Evolutionary conservation across 495 filamentous ascomycete genomes (phyloP).

Genomic region (Xylaria grammica): DNA sequence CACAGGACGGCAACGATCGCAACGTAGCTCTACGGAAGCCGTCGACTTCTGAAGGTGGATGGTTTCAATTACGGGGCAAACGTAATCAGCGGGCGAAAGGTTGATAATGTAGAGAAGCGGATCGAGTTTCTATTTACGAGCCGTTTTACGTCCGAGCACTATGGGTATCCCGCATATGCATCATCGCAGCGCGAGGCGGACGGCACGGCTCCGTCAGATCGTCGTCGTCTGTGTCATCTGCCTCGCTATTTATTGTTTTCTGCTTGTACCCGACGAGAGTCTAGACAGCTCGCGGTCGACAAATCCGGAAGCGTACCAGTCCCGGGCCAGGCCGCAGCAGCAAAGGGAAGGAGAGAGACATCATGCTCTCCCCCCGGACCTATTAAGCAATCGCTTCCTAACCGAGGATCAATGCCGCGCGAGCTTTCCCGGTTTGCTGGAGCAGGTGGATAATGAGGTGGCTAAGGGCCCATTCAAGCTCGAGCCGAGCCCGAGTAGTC

Average conservation of each 20-base stretch:
- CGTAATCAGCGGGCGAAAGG: not conserved
- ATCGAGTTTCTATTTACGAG: not conserved
- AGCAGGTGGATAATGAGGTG: constrained; percentile 51
- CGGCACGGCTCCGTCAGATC: constrained; percentile 40
- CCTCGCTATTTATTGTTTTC: constrained; percentile 44
- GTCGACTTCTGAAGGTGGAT: constrained; percentile 6
- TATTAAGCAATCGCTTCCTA: constrained; percentile 48
- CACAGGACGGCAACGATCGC: not conserved
- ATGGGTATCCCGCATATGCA: constrained; percentile 20
- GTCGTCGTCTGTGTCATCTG: constrained; percentile 35
- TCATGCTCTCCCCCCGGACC: constrained; percentile 26
- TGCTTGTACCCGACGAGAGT: constrained; percentile 38
- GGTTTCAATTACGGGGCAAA: not conserved
- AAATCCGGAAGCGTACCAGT: constrained; percentile 22
- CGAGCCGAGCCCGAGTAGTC: constrained; percentile 38
- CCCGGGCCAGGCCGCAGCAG: constrained; percentile 7
- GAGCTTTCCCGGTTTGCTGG: constrained; percentile 52
- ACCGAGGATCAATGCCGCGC: constrained; percentile 46
- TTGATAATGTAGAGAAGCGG: constrained; percentile 3
- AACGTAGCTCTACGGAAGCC: not conserved
- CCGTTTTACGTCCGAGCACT: not conserved
- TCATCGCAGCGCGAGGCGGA: constrained; percentile 20
- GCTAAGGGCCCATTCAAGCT: constrained; percentile 52
- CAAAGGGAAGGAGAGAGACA: not conserved
- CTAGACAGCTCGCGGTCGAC: constrained; percentile 30